Base-by-base conservation (phyloP, 441 rosid genomes). In the Croton setiger region DNA sequence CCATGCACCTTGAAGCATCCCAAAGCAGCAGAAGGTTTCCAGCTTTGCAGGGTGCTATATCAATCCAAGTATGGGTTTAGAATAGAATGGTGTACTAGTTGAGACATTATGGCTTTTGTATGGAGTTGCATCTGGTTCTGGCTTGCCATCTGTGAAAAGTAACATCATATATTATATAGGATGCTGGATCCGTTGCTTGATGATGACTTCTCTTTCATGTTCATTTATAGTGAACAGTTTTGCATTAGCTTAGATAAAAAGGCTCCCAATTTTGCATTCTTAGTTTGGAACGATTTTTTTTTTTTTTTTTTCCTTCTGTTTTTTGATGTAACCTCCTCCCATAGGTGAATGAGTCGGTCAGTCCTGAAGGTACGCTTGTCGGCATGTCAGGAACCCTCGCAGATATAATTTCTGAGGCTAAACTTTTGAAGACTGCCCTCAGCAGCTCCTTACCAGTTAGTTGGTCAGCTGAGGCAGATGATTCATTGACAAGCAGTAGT, bases 371-470 rank as follows among this genome's bases (percentile, higher is more conserved):
- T 69, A 69, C 74, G 14, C 68, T 54, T 33, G 27, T 60, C 27
- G 77, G 77, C 63, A 44, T 75, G 45, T 75, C 75, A 55, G 82
- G 82, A 74, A 75, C 83, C 56, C 80, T 92, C 67, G 77, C 80
- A 51, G 84, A 85, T 61, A 90, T 89, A 63, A 78, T 90, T 72
- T 70, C 79, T 0, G 98, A 93, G 73, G 98, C 97, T 67, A 82
- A 78, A 67, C 91, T 87, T 72, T 76, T 96, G 77, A 96, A 84
- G 87, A 93, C 91, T 63, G 98, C 99, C 20, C 87, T 96, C 9
- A 88, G 97, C 23, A 91, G 91, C 84, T 84, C 91, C 75, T 81
- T 93, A 45, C 99, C 98, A 0, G 60, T 95, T 69, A 95, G 97
- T 79, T 95, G 99, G 99, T 88, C 93, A 1, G 96, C 90, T 45